Percentiles rank a stretch among this genome's conserved stretches.
phyloP scores from a whole-genome alignment of 1,284 basidiomycete species.

The Tremellales sp. region DNA sequence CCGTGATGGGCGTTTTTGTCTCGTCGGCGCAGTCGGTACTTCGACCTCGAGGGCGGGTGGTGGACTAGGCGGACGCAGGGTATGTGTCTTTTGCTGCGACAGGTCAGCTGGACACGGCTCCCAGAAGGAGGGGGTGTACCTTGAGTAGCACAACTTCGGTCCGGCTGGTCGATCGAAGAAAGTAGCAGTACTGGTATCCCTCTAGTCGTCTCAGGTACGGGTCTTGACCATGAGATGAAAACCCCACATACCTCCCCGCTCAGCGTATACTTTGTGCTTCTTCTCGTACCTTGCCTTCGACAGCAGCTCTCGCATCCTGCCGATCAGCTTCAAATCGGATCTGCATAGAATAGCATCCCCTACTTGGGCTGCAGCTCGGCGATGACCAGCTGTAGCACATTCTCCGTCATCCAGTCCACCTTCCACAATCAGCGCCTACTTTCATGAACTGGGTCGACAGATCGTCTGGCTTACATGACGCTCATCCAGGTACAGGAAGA shows the following conservation, averaged over 20 bases:
- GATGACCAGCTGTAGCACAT: constrained; percentile 39
- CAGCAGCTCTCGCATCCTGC: constrained; percentile 29
- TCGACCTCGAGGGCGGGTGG: constrained; percentile 16
- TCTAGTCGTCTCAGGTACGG: constrained; percentile 14
- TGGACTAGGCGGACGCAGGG: constrained; percentile 34
- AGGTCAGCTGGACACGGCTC: constrained; percentile 5
- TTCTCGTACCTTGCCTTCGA: constrained; percentile 23
- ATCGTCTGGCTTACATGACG: constrained; percentile 32
- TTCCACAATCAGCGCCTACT: constrained; percentile 5
- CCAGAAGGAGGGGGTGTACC: constrained; percentile 12
- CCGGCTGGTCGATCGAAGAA: constrained; percentile 38
- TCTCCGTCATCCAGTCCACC: constrained; percentile 45
- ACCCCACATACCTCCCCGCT: constrained; percentile 41
- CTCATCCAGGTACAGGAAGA: constrained; percentile 46
- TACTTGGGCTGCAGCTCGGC: constrained; percentile 34
- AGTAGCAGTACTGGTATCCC: constrained; percentile 46
- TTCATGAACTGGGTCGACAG: not conserved
- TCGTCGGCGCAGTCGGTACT: constrained; percentile 6
- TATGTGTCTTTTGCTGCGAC: constrained; percentile 35
- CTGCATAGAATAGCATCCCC: not conserved
- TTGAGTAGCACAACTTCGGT: constrained; percentile 46
- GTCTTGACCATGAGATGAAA: not conserved
- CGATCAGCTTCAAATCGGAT: not conserved
- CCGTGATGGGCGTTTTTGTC: constrained; percentile 17
- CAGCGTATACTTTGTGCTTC: constrained; percentile 44